Conservation (phyloP, 73 alveolate genomes). For the Stentor coeruleus region DNA sequence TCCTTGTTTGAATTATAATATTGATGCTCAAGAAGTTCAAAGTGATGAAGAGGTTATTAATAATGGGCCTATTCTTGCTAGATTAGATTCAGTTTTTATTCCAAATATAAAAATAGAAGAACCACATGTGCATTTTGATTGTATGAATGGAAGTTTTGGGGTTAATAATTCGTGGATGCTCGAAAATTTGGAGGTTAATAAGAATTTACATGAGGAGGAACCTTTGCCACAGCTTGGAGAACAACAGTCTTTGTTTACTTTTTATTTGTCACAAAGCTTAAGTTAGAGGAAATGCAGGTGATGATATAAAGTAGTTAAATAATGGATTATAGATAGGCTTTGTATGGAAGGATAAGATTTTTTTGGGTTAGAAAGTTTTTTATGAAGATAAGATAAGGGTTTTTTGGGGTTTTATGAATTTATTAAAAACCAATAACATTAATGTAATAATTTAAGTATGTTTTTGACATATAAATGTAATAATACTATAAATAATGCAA, state of each 20-base stretch:
- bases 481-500: too few species aligned
- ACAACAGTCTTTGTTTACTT: background rate
- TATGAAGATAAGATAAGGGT: too few species aligned
- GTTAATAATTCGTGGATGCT: background rate
- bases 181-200: background rate
- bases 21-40: conserved; percentile 13
- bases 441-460: too few species aligned
- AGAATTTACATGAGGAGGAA: background rate
- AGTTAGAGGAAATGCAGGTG: background rate
- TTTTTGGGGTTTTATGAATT: too few species aligned
- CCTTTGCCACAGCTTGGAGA: background rate
- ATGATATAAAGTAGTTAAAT: too few species aligned
- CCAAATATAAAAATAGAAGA: background rate
- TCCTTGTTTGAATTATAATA: background rate
- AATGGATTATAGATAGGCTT: too few species aligned
- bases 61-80: background rate
- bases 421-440: too few species aligned
- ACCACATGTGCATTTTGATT: background rate
- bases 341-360: too few species aligned
- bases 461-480: too few species aligned
- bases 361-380: too few species aligned
- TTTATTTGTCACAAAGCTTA: background rate
- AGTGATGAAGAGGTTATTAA: conserved; percentile 18
- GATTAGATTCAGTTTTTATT: background rate
- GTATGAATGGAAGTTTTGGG: background rate